phyloP scores from a whole-genome alignment of 805 yeast species.

The Wickerhamomyces queroliae region DNA sequence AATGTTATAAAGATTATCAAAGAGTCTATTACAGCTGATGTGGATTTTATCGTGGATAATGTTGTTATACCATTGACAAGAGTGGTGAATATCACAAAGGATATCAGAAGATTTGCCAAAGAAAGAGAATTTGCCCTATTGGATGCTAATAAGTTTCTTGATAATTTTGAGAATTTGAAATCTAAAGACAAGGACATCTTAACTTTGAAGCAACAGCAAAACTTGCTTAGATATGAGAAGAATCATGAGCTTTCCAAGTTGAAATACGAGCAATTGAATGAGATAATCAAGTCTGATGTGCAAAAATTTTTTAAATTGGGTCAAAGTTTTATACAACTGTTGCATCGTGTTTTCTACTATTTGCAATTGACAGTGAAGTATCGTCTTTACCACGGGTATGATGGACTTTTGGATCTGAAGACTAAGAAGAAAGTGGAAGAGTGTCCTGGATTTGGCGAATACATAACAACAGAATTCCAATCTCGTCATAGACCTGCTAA shows the following conservation, averaged over 20 bases:
- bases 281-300: conserved; percentile 37
- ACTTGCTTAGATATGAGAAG: conserved; percentile 25
- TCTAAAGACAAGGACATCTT: conserved; percentile 23
- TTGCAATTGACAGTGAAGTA: conserved; percentile 31
- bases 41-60: conserved; percentile 21
- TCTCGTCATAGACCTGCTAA: not conserved
- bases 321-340: conserved; percentile 24
- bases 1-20: conserved; percentile 9
- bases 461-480: not conserved
- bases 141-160: conserved; percentile 31
- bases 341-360: conserved; percentile 28
- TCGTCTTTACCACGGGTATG: conserved; percentile 19
- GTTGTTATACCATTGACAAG: conserved; percentile 18
- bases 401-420: conserved; percentile 6
- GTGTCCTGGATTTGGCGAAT: not conserved
- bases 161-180: conserved; percentile 15
- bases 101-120: conserved; percentile 24
- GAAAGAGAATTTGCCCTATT: conserved; percentile 29
- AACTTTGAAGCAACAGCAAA: conserved; percentile 33
- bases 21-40: conserved; percentile 8
- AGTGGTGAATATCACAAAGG: conserved; percentile 13
- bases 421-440: conserved; percentile 10
- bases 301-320: conserved; percentile 36
- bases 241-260: conserved; percentile 24
- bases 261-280: conserved; percentile 34